These are phyloP conservation scores for Tricholomella constricta DNA, from an alignment of 768 basidiomycete genomes.

Conservation along the genomic window DNA sequence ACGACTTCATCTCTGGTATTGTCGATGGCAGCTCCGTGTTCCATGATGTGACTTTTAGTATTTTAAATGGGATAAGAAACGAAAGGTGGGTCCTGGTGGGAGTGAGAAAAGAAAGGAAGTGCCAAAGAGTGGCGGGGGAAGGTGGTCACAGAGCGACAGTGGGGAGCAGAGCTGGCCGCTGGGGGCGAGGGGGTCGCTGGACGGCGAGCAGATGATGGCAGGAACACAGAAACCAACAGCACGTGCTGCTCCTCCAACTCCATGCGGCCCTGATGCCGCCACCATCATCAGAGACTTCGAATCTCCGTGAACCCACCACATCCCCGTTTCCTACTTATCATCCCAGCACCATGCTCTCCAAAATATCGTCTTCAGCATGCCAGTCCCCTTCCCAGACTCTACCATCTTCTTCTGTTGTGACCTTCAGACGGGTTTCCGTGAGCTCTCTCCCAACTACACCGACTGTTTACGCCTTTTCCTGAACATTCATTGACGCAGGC, in stretches of 20 bases:
- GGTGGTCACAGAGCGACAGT: slow-evolving; percentile 15
- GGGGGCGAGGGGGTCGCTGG: slow-evolving; percentile 4
- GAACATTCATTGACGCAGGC: slow-evolving; percentile 16
- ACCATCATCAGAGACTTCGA: background rate
- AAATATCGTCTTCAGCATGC: slow-evolving; percentile 22
- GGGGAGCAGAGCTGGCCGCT: slow-evolving; percentile 16
- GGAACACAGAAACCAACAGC: slow-evolving; percentile 22
- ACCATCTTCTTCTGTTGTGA: slow-evolving; percentile 83
- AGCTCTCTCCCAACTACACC: slow-evolving; percentile 20
- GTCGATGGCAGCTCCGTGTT: slow-evolving; percentile 26
- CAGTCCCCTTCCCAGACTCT: slow-evolving; percentile 34
- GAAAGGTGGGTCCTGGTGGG: slow-evolving; percentile 34
- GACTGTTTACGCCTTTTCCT: background rate
- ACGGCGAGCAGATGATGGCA: slow-evolving; percentile 15
- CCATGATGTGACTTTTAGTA: slow-evolving; percentile 26
- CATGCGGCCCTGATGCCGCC: slow-evolving; percentile 4
- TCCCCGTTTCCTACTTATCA: background rate
- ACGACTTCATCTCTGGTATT: slow-evolving; percentile 36
- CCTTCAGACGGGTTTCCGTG: slow-evolving; percentile 76
- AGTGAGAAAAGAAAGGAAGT: slow-evolving; percentile 43
- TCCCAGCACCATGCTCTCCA: background rate
- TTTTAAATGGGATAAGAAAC: slow-evolving; percentile 27
- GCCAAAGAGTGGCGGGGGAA: slow-evolving; percentile 27
- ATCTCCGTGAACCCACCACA: slow-evolving; percentile 10
- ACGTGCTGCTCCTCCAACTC: slow-evolving; percentile 14